phyloP scores from a whole-genome alignment of 2,329 filamentous ascomycete genomes.

The Elsinoe perseae region DNA sequence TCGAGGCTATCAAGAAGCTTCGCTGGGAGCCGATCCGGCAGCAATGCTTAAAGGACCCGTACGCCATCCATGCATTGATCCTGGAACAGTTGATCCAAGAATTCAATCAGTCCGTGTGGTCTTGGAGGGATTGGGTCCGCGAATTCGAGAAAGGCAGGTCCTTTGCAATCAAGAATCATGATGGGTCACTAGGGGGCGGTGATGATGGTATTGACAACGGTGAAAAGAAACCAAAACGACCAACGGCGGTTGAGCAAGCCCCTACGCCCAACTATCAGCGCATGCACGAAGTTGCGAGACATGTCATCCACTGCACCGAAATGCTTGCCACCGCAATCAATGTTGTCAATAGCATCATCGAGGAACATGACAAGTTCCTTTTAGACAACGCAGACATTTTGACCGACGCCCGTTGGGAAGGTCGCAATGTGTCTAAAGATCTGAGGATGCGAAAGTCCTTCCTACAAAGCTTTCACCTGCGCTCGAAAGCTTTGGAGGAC shows the following conservation, averaged over 20 bases:
- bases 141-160: slow-evolving; percentile 13
- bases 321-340: slow-evolving; percentile 18
- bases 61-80: slow-evolving; percentile 17
- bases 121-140: slow-evolving; percentile 20
- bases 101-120: slow-evolving; percentile 21
- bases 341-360: slow-evolving; percentile 19
- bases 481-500: slow-evolving; percentile 21
- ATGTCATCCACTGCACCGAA: slow-evolving; percentile 22
- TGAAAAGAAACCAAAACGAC: background rate
- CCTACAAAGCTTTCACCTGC: slow-evolving; percentile 20
- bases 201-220: too few relatives aligned
- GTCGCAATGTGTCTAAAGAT: background rate
- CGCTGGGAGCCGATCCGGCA: background rate
- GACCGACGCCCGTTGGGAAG: background rate
- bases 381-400: background rate
- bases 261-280: slow-evolving; percentile 14
- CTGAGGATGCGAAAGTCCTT: slow-evolving; percentile 19
- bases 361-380: slow-evolving; percentile 17
- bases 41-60: slow-evolving; percentile 11
- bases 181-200: too few relatives aligned
- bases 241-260: background rate
- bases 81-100: slow-evolving; percentile 18
- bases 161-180: background rate
- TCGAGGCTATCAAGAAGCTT: background rate
- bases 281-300: slow-evolving; percentile 21